Conservation (phyloP, 768 basidiomycete species). For the Lepiota brunneoincarnata region DNA sequence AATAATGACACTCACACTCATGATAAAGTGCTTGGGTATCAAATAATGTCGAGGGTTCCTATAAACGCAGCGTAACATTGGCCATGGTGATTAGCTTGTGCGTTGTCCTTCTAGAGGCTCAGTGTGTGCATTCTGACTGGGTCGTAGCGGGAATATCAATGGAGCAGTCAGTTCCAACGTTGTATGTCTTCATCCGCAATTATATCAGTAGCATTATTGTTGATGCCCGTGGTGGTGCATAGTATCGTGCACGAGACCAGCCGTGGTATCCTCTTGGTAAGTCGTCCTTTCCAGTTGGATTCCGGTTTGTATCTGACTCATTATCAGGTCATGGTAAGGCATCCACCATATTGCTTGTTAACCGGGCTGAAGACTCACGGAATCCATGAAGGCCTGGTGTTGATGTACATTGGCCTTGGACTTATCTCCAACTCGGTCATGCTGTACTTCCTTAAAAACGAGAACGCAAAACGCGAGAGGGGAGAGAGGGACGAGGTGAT, state of each 20-base stretch:
- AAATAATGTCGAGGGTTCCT: conserved; percentile 73
- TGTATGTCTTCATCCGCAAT: conserved; percentile 36
- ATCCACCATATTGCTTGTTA: background rate
- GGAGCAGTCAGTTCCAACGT: conserved; percentile 78
- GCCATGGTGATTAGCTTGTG: conserved; percentile 69
- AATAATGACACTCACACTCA: background rate
- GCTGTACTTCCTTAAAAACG: conserved; percentile 44
- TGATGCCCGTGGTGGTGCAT: conserved; percentile 3
- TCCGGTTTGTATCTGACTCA: background rate
- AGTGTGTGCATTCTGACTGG: background rate
- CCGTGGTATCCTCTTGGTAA: conserved; percentile 60
- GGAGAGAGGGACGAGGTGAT: conserved; percentile 73
- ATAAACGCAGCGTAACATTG: conserved; percentile 71
- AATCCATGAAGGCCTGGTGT: conserved; percentile 50
- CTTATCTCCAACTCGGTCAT: conserved; percentile 43
- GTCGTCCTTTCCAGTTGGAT: background rate
- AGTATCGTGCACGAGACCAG: conserved; percentile 63
- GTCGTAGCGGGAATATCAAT: conserved; percentile 62
- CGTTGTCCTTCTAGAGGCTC: conserved; percentile 2
- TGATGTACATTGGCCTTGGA: conserved; percentile 71
- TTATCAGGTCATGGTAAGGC: background rate
- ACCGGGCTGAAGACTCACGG: background rate
- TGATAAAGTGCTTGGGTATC: conserved; percentile 48
- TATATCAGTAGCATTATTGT: background rate
- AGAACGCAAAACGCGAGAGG: conserved; percentile 64